Base-by-base conservation (phyloP, 306 rosid genomes). In the Quercus aquifolioides region DNA sequence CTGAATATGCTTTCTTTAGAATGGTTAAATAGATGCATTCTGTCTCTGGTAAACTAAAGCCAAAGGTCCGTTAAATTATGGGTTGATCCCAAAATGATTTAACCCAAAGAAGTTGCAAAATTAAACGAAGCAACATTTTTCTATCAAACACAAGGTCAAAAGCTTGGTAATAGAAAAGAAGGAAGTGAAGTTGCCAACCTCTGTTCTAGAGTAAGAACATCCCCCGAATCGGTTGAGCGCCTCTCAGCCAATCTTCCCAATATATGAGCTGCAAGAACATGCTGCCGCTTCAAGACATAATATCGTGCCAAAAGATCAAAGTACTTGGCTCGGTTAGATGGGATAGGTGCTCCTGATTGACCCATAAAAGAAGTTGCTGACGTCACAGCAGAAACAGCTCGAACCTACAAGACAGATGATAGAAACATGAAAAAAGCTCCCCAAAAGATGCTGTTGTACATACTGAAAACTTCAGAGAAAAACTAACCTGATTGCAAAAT, bases 291-390 rank as follows among this genome's bases (percentile, higher is more conserved):
- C 85, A 86, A 79, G 76, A 93, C 96, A 82, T 95, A 93, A 81
- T 93, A 95, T 25, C 90, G 94, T 49, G 98, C 99, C 88, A 95
- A 83, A 71, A 95, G 98, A 76, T 95, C 99, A 86, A 81, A 90
- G 84, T 85, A 91, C 78, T 93, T 93, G 83, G 84, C 88, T 82
- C 93, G 92, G 83, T 88, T 87, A 55, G 96, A 81, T 17, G 87
- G 82, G 82, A 88, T 79, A 60, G 88, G 76, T 73, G 90, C 84
- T 75, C 92, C 96, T 0, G 88, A 85, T 77, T 91, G 94, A 81
- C 93, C 88, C 79, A 86, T 54, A 38, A 90, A 88, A 84, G 92
- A 88, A 81, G 87, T 78, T 17, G 89, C 81, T 19, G 93, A 84
- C 49, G 97, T 83, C 73, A 92, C 82, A 5, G 80, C 84, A 78